Percentiles rank a stretch among this genome's conserved stretches.
phyloP scores from a whole-genome alignment of 202 grass and related monocot species.

The Eragrostis tef region DNA sequence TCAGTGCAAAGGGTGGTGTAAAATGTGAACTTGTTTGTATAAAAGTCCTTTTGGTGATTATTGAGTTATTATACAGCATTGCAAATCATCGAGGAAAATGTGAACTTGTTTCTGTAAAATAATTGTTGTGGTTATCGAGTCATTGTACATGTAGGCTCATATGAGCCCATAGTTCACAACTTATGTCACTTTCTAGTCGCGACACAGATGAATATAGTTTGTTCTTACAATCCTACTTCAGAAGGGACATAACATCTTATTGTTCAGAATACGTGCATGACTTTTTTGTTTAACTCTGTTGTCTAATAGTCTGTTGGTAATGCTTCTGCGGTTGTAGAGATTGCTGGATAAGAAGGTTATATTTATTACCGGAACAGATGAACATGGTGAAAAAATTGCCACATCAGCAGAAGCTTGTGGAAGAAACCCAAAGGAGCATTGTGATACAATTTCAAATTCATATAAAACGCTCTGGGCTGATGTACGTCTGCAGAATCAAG shows the following conservation, averaged over 20 bases:
- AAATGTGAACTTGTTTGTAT: slow-evolving; percentile 24
- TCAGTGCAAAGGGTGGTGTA: background rate
- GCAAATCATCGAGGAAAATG: slow-evolving; percentile 4
- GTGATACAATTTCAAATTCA: slow-evolving; percentile 74
- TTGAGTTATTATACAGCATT: slow-evolving; percentile 32
- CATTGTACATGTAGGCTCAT: background rate
- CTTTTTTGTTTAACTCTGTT: slow-evolving; percentile 10
- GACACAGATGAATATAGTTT: background rate
- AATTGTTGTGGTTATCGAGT: too few species aligned
- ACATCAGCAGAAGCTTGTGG: slow-evolving; percentile 76
- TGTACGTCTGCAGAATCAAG: slow-evolving; percentile 44
- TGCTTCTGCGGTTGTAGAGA: slow-evolving; percentile 64
- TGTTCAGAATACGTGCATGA: background rate
- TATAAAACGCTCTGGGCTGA: slow-evolving; percentile 79
- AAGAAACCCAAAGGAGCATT: slow-evolving; percentile 78
- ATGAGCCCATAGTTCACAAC: background rate
- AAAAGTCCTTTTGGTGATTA: slow-evolving; percentile 12
- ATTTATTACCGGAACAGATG: slow-evolving; percentile 95
- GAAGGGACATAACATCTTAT: background rate
- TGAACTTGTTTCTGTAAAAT: slow-evolving; percentile 23
- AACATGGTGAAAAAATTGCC: slow-evolving; percentile 94
- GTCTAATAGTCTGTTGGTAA: background rate
- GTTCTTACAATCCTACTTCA: background rate
- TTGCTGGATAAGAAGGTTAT: slow-evolving; percentile 82
- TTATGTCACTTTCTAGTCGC: background rate